Base-by-base conservation (phyloP, 306 rosid genomes). In the Inga laurina region DNA sequence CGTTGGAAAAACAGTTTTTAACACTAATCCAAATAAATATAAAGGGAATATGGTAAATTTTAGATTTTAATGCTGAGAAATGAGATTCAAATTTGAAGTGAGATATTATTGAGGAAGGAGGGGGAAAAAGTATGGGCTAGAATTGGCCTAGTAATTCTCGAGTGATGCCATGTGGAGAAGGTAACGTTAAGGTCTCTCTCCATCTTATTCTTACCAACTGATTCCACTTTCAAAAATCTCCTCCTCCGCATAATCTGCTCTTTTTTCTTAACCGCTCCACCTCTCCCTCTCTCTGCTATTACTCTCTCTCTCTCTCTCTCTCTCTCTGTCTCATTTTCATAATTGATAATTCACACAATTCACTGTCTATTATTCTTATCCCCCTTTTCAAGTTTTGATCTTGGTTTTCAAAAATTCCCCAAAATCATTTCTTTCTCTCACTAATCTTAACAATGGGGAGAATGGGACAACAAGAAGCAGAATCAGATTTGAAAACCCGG, bases 261-360 rank as follows among this genome's bases (percentile, higher is more conserved):
- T 81, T 75, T 82, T 75, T 86, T 89, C 93, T 87, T 84, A 95
- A 90, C 98, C 85, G 92, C 90, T 92, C 93, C 91, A 83, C 89
- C 78, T 77, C 90, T 91, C 93, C 90, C 82, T 88, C 80, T 77
- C 79, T 73, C 45, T 80, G 84, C 79, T 85, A 32, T 39, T 75
- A 52, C 70, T 64, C 39, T 64, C 41, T 7, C 39, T 64, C 37
- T 64, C 70, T 7, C 30, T 64, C 39, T 64, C 41, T 7, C 39
- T 64, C 37, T 64, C 70, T 7, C 39, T 4, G 19, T 19, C 32
- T 0, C 16, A 10, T 21, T 69, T 77, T 37, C 39, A 52, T 78
- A 82, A 62, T 56, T 15, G 69, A 85, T 78, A 82, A 62, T 56
- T 15, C 74, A 85, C 62, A 59, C 67, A 61, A 32, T 75, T 61